phyloP scores from a whole-genome alignment of 1,139 yeast species.

The Pichia sp. region DNA sequence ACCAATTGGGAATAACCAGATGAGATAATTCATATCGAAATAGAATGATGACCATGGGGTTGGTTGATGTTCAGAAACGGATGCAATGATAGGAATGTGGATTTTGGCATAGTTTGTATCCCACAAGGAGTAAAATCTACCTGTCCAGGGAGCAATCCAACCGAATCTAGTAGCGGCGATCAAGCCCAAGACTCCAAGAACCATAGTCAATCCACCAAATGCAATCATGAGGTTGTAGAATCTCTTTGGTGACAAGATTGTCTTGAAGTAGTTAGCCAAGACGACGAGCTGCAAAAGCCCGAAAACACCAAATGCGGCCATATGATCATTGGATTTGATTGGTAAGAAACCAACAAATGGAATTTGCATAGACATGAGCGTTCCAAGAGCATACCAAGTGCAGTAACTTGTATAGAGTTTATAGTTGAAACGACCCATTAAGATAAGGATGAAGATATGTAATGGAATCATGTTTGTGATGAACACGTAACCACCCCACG shows the following conservation, averaged over 20 bases:
- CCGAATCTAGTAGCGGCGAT: slow-evolving; percentile 82
- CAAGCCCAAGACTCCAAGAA: slow-evolving; percentile 63
- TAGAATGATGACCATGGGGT: slow-evolving; percentile 99
- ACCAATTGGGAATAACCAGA: slow-evolving; percentile 99
- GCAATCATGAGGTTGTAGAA: slow-evolving; percentile 67
- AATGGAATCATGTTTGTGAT: slow-evolving; percentile 96
- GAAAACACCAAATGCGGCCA: slow-evolving; percentile 97
- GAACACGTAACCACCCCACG: slow-evolving; percentile 99
- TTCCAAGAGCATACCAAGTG: slow-evolving; percentile 96
- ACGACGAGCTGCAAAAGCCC: slow-evolving; percentile 91
- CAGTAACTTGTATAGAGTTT: slow-evolving; percentile 85
- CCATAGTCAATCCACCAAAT: slow-evolving; percentile 42
- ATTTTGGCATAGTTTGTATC: slow-evolving; percentile 96
- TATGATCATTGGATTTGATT: slow-evolving; percentile 94
- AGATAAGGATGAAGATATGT: slow-evolving; percentile 81
- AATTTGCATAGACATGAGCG: slow-evolving; percentile 96
- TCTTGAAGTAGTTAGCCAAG: slow-evolving; percentile 73
- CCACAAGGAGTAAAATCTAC: slow-evolving; percentile 97
- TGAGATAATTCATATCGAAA: slow-evolving; percentile 86
- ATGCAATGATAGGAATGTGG: slow-evolving; percentile 97
- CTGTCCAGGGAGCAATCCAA: slow-evolving; percentile 98
- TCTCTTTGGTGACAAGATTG: slow-evolving; percentile 64
- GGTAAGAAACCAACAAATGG: slow-evolving; percentile 98
- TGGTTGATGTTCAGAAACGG: slow-evolving; percentile 99
- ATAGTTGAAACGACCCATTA: slow-evolving; percentile 91